Percentiles rank a stretch among this genome's conserved stretches.
These are phyloP conservation scores for Komagataella ulmi DNA, from an alignment of 805 yeast genomes.

Conservation along the genomic window DNA sequence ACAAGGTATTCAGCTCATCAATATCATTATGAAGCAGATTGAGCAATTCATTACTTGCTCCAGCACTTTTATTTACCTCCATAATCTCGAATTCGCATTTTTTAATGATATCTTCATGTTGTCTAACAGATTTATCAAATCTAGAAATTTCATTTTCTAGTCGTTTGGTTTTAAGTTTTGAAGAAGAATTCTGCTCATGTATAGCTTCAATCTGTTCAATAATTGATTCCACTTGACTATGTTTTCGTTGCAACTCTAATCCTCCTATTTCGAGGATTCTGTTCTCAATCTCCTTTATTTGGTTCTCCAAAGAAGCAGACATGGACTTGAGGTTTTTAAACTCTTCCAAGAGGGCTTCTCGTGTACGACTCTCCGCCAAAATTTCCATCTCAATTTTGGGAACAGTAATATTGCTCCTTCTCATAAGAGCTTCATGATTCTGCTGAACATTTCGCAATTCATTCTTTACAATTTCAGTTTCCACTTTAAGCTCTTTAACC, in stretches of 20 bases:
- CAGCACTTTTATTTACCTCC: conserved; percentile 12
- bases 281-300: conserved; percentile 53
- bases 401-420: background rate
- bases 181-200: conserved; percentile 41
- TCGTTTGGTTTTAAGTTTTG: conserved; percentile 42
- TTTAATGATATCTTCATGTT: conserved; percentile 29
- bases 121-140: conserved; percentile 28
- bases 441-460: background rate
- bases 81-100: conserved; percentile 19
- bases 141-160: conserved; percentile 51
- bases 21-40: conserved; percentile 13
- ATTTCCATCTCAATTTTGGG: background rate
- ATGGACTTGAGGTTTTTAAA: conserved; percentile 30
- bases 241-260: conserved; percentile 63
- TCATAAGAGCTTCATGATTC: background rate
- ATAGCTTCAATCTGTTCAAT: conserved; percentile 51
- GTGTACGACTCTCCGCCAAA: background rate
- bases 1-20: conserved; percentile 15
- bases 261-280: conserved; percentile 90
- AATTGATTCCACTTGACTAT: conserved; percentile 68
- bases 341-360: conserved; percentile 12
- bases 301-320: conserved; percentile 39
- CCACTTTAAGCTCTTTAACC: conserved; percentile 40
- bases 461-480: background rate
- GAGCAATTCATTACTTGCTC: background rate